Percentiles rank a stretch among this genome's conserved stretches.
Conservation (phyloP, 1,284 basidiomycete genomes). For the Irpex sp. region DNA sequence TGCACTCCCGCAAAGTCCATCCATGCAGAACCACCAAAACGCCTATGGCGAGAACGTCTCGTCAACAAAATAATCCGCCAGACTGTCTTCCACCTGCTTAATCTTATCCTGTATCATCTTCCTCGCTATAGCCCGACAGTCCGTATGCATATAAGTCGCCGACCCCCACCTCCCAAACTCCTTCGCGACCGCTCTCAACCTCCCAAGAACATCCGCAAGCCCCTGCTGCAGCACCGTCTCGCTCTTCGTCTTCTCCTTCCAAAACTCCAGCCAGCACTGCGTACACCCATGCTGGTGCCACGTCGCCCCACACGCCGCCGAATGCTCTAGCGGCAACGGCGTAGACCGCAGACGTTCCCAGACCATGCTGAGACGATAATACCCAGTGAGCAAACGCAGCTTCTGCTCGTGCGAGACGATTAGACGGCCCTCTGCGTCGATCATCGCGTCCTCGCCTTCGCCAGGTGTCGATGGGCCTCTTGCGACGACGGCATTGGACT, state of each 20-base stretch:
- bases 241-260: conserved; percentile 49
- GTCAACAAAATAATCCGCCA: conserved; percentile 57
- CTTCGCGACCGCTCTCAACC: conserved; percentile 51
- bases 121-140: conserved; percentile 55
- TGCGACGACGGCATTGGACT: conserved; percentile 41
- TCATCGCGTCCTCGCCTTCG: conserved; percentile 13
- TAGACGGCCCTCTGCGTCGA: conserved; percentile 39
- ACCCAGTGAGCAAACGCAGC: conserved; percentile 59
- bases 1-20: background rate
- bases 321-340: conserved; percentile 57
- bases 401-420: conserved; percentile 52
- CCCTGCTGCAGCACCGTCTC: conserved; percentile 54
- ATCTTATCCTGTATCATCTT: conserved; percentile 50
- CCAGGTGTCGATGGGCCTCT: conserved; percentile 13
- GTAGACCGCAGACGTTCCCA: conserved; percentile 59
- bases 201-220: conserved; percentile 59
- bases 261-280: conserved; percentile 52
- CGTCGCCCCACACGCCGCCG: conserved; percentile 53
- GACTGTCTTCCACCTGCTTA: conserved; percentile 47
- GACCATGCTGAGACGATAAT: conserved; percentile 54
- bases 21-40: too few relatives aligned
- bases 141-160: conserved; percentile 70
- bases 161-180: conserved; percentile 66
- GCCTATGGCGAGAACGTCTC: background rate
- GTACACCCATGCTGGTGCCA: conserved; percentile 69